Percentiles rank a stretch among this genome's conserved stretches.
Conservation (phyloP, 2,329 filamentous ascomycete species). For the Bimuria novae-zelandiae region DNA sequence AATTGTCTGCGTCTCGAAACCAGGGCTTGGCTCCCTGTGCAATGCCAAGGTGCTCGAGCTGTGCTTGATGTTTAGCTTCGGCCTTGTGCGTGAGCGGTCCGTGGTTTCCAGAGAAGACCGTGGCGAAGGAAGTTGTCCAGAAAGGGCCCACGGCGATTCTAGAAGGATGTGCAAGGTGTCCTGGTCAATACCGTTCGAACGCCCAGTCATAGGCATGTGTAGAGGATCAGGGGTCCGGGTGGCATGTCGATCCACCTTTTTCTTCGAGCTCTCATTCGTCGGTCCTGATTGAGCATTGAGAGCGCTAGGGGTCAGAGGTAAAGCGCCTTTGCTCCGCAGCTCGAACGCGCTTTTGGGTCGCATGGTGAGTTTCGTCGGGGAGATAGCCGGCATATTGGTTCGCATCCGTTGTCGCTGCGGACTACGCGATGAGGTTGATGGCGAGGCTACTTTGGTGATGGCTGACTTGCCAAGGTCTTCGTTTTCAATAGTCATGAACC, state of each 20-base stretch:
- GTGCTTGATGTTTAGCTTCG: conserved; percentile 12
- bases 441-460: neutral
- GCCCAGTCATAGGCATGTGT: neutral
- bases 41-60: conserved; percentile 22
- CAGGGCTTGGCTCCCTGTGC: conserved; percentile 21
- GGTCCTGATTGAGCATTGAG: conserved; percentile 1
- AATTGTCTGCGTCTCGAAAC: conserved; percentile 15
- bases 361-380: conserved; percentile 25
- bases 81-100: neutral
- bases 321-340: conserved; percentile 21
- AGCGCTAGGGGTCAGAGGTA: neutral
- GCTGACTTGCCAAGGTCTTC: neutral
- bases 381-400: conserved; percentile 21
- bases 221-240: neutral
- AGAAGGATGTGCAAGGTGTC: conserved; percentile 16
- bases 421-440: conserved; percentile 7
- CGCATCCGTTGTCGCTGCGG: conserved; percentile 22
- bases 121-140: conserved; percentile 5
- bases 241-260: neutral
- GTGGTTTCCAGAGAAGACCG: conserved; percentile 2
- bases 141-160: conserved; percentile 14
- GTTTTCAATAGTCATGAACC: conserved; percentile 21
- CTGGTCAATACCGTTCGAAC: conserved; percentile 6
- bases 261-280: neutral
- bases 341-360: conserved; percentile 42